Evolutionary conservation across 2,329 filamentous ascomycete species (phyloP).

Genomic region (Ceratocystis eucalypticola): DNA sequence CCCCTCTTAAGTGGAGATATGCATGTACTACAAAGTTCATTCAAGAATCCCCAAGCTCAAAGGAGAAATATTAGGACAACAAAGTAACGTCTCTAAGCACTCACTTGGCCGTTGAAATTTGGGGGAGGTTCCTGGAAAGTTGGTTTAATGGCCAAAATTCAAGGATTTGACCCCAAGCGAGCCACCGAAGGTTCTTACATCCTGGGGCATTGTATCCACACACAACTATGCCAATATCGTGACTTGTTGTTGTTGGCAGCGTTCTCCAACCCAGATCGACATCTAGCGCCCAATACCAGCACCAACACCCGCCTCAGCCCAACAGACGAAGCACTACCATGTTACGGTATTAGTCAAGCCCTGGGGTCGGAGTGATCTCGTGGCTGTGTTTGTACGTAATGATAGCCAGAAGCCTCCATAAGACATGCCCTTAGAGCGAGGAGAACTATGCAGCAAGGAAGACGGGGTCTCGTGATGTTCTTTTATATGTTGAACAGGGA

Average conservation of each 20-base stretch:
- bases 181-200: neutral
- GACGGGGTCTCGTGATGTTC: neutral
- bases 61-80: neutral
- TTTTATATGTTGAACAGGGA: neutral
- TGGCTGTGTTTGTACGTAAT: constrained; percentile 4
- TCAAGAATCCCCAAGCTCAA: neutral
- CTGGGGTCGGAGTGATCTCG: neutral
- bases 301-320: neutral
- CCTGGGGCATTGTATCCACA: neutral
- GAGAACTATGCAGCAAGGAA: neutral
- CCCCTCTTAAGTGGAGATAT: too few species aligned
- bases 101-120: neutral
- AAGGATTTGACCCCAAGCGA: neutral
- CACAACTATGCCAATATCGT: neutral
- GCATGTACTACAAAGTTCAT: neutral
- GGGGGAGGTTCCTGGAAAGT: neutral
- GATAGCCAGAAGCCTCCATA: neutral
- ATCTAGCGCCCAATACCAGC: neutral
- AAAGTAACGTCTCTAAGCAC: neutral
- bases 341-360: neutral
- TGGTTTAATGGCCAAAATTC: neutral
- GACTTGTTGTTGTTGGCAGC: neutral
- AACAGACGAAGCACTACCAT: neutral
- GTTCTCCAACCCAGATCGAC: neutral
- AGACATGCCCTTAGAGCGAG: neutral